Evolutionary conservation across 352 stramenopile genomes (phyloP).

Genomic region (Phytophthora megakarya): DNA sequence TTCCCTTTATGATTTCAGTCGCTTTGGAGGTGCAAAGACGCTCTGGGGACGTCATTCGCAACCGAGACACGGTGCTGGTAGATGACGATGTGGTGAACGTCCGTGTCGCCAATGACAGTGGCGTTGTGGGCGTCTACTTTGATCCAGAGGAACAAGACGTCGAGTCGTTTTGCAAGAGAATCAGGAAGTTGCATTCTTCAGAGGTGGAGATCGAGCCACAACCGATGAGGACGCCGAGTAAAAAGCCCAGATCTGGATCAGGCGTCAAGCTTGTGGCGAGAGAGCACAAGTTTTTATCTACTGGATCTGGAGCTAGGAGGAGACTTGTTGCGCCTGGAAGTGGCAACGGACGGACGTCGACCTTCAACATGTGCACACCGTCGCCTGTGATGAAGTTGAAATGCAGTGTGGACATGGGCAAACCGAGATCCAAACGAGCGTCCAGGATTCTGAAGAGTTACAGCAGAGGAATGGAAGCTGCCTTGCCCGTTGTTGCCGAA

Average conservation of each 20-base stretch:
- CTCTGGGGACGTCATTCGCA: slow-evolving; percentile 42
- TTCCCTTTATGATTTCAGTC: slow-evolving; percentile 77
- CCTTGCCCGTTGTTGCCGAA: slow-evolving; percentile 43
- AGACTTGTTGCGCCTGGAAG: slow-evolving; percentile 21
- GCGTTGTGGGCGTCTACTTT: slow-evolving; percentile 75
- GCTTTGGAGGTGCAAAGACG: slow-evolving; percentile 45
- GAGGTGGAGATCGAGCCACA: slow-evolving; percentile 3
- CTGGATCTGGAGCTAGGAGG: slow-evolving; percentile 29
- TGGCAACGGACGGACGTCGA: slow-evolving; percentile 32
- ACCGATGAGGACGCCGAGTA: slow-evolving; percentile 30
- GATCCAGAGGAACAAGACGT: slow-evolving; percentile 53
- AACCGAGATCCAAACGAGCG: slow-evolving; percentile 67
- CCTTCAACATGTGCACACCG: slow-evolving; percentile 76
- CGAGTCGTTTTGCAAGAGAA: slow-evolving; percentile 47
- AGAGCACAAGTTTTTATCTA: slow-evolving; percentile 40
- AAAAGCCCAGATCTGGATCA: slow-evolving; percentile 19
- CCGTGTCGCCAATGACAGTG: slow-evolving; percentile 72
- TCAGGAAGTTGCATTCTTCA: slow-evolving; percentile 31
- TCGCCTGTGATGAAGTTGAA: slow-evolving; percentile 83
- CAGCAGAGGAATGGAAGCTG: slow-evolving; percentile 59
- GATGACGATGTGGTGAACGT: slow-evolving; percentile 84
- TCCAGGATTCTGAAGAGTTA: slow-evolving; percentile 47
- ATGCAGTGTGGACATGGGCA: slow-evolving; percentile 78
- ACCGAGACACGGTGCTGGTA: slow-evolving; percentile 75
- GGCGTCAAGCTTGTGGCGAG: slow-evolving; percentile 43